These are phyloP conservation scores for Kodamaea kakaduensis DNA, from an alignment of 805 yeast species.

Conservation along the genomic window DNA sequence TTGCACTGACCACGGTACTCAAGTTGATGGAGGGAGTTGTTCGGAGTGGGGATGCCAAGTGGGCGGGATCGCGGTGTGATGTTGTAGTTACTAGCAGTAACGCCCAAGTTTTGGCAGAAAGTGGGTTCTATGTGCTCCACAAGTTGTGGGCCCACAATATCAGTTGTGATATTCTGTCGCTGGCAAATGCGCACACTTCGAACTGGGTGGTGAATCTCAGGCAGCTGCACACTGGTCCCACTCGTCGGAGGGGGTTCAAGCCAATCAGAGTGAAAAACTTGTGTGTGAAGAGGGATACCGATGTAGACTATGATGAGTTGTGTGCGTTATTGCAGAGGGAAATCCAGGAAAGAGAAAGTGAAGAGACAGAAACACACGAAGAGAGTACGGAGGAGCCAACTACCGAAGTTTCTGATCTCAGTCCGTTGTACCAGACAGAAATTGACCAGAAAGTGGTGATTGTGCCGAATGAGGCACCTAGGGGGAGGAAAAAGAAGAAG, in stretches of 20 bases:
- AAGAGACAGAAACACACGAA: slow-evolving; percentile 13
- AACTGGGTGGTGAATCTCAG: slow-evolving; percentile 76
- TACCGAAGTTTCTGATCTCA: slow-evolving; percentile 9
- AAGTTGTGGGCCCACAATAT: slow-evolving; percentile 75
- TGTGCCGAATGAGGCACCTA: slow-evolving; percentile 77
- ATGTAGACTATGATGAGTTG: slow-evolving; percentile 68
- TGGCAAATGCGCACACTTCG: slow-evolving; percentile 60
- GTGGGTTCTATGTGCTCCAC: slow-evolving; percentile 61
- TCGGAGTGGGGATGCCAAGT: slow-evolving; percentile 10
- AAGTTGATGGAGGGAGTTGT: slow-evolving; percentile 30
- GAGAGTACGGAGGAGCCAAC: slow-evolving; percentile 21
- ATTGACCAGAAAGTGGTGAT: slow-evolving; percentile 55
- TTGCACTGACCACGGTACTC: slow-evolving; percentile 50
- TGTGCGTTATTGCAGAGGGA: slow-evolving; percentile 28
- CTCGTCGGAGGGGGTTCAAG: slow-evolving; percentile 52
- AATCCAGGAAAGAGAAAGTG: slow-evolving; percentile 22
- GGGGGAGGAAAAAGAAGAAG: slow-evolving; percentile 69
- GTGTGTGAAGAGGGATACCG: slow-evolving; percentile 58
- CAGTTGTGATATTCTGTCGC: slow-evolving; percentile 58
- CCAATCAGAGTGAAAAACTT: slow-evolving; percentile 72
- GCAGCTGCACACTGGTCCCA: slow-evolving; percentile 51
- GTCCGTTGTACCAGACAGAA: slow-evolving; percentile 20
- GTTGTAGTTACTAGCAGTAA: slow-evolving; percentile 73
- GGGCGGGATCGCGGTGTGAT: slow-evolving; percentile 58
- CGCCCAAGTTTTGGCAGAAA: slow-evolving; percentile 48